A percentile compares a stretch with the other conserved stretches of the same genome.
Evolutionary conservation across 2,329 filamentous ascomycete genomes (phyloP).

Genomic region (Alternaria arborescens): DNA sequence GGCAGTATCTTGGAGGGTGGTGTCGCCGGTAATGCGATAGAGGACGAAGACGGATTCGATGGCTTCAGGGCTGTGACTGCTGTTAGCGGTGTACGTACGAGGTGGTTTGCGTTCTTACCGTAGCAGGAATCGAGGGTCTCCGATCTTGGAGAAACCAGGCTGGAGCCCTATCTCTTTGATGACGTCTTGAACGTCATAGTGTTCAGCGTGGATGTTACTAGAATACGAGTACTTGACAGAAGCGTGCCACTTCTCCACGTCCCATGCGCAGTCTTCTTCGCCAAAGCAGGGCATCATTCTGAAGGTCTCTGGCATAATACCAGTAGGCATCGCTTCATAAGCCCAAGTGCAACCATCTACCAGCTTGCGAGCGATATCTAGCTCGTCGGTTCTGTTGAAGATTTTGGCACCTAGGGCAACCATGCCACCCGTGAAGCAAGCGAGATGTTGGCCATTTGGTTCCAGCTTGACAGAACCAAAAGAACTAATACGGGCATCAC

Average conservation of each 20-base stretch:
- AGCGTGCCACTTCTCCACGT: constrained; percentile 54
- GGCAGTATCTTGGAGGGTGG: constrained; percentile 77
- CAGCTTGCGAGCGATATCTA: constrained; percentile 60
- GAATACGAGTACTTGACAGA: constrained; percentile 40
- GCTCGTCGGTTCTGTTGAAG: constrained; percentile 60
- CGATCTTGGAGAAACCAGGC: constrained; percentile 52
- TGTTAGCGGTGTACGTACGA: neutral
- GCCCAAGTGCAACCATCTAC: constrained; percentile 66
- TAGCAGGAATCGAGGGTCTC: constrained; percentile 52
- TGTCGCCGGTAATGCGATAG: constrained; percentile 86
- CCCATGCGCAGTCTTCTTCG: constrained; percentile 54
- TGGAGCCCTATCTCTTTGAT: constrained; percentile 53
- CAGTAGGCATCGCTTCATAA: constrained; percentile 58
- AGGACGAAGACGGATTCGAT: constrained; percentile 91
- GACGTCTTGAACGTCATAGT: constrained; percentile 34
- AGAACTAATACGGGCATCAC: constrained; percentile 59
- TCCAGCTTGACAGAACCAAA: constrained; percentile 54
- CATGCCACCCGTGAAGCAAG: constrained; percentile 66
- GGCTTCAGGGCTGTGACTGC: constrained; percentile 72
- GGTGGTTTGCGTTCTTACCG: constrained; percentile 36
- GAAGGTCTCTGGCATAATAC: constrained; percentile 65
- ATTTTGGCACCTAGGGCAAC: constrained; percentile 62
- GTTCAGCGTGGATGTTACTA: constrained; percentile 18
- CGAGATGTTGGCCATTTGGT: constrained; percentile 60
- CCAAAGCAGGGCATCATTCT: constrained; percentile 54